Conservation (phyloP, 1,284 basidiomycete species). For the Pseudomicrostroma phylloplanum region DNA sequence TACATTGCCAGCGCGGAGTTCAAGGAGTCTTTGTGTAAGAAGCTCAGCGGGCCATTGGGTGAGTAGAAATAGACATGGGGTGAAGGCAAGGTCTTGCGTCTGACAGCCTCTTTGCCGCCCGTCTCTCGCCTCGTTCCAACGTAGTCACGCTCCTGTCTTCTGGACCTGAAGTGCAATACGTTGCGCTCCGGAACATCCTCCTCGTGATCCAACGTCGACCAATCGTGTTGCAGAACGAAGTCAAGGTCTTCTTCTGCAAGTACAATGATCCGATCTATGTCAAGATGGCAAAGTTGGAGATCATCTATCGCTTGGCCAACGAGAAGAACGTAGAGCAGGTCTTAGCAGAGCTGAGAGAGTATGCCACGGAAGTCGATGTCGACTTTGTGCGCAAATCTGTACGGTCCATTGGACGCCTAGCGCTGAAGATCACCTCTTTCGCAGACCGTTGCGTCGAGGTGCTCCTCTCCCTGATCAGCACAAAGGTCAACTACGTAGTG, state of each 20-base stretch:
- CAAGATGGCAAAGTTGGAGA: slow-evolving; percentile 95
- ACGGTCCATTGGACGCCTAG: slow-evolving; percentile 86
- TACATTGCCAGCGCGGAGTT: slow-evolving; percentile 87
- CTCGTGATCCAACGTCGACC: slow-evolving; percentile 92
- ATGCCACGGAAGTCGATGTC: slow-evolving; percentile 94
- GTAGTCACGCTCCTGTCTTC: slow-evolving; percentile 65
- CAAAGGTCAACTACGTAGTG: slow-evolving; percentile 90
- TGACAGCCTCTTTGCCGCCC: not conserved
- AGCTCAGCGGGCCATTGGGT: slow-evolving; percentile 78
- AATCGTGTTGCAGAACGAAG: slow-evolving; percentile 86
- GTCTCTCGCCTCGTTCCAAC: not conserved
- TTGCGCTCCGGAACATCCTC: slow-evolving; percentile 90
- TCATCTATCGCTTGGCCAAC: slow-evolving; percentile 90
- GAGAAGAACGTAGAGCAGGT: slow-evolving; percentile 87
- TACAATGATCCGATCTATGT: slow-evolving; percentile 99
- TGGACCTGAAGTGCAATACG: slow-evolving; percentile 97
- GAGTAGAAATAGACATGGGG: too few species aligned
- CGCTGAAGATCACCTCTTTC: slow-evolving; percentile 89
- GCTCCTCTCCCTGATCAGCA: slow-evolving; percentile 79
- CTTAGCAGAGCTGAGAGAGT: slow-evolving; percentile 90
- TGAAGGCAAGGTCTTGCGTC: too few species aligned
- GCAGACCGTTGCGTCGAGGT: slow-evolving; percentile 84
- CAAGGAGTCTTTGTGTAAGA: slow-evolving; percentile 84
- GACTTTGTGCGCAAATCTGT: slow-evolving; percentile 98
- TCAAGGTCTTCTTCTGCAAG: slow-evolving; percentile 99